A percentile compares a stretch with the other conserved stretches of the same genome.
phyloP scores from a whole-genome alignment of 495 filamentous ascomycete genomes.

The Aspergillus steynii region DNA sequence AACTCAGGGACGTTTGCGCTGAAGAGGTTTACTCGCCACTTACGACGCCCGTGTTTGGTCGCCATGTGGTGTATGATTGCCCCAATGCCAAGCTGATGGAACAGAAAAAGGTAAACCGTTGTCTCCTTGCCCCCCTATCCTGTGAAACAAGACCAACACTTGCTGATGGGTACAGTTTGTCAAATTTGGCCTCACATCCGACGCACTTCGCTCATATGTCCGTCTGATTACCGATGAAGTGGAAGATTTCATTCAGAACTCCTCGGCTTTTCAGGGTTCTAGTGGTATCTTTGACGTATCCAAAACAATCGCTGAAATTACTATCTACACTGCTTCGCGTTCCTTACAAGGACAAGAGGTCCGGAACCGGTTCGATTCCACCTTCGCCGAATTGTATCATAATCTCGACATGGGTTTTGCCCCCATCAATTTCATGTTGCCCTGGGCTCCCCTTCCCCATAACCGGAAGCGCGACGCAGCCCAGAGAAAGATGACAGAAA shows the following conservation, averaged over 20 bases:
- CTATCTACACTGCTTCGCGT: constrained; percentile 66
- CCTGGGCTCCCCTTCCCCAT: constrained; percentile 62
- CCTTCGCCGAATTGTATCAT: constrained; percentile 64
- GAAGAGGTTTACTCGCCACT: constrained; percentile 64
- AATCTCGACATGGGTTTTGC: constrained; percentile 66
- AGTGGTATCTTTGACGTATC: constrained; percentile 54
- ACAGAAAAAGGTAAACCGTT: constrained; percentile 58
- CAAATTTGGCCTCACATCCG: constrained; percentile 63
- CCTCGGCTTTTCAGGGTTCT: constrained; percentile 44
- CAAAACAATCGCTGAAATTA: constrained; percentile 59
- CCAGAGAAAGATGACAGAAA: constrained; percentile 55
- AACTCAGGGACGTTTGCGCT: constrained; percentile 60
- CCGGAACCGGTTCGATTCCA: constrained; percentile 59
- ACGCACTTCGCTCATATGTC: constrained; percentile 64
- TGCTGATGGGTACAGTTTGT: constrained; percentile 50
- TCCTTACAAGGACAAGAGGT: constrained; percentile 67
- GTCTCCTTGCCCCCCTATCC: background rate
- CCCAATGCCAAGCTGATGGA: constrained; percentile 68
- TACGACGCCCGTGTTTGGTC: constrained; percentile 63
- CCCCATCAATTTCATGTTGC: constrained; percentile 66
- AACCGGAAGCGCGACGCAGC: constrained; percentile 62
- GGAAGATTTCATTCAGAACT: constrained; percentile 49
- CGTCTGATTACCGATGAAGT: constrained; percentile 55
- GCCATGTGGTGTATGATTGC: constrained; percentile 65
- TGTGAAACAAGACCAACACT: background rate